These are phyloP conservation scores for Fusarium caatingaense DNA, from an alignment of 2,329 filamentous ascomycete genomes.

Conservation along the genomic window DNA sequence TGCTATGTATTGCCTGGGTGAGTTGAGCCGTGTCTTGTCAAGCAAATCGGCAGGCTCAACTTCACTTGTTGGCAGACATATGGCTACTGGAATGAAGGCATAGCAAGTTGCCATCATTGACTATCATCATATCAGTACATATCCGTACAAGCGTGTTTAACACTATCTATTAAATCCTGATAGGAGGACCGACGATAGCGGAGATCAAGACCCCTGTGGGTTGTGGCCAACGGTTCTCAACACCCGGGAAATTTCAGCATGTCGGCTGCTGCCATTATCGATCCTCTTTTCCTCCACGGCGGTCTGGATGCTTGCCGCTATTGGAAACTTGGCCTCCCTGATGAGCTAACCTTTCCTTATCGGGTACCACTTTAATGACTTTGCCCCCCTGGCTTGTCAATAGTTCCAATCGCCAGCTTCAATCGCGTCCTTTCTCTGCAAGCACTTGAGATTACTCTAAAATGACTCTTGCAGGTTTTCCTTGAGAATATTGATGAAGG, in stretches of 20 bases:
- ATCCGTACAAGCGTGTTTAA: background rate
- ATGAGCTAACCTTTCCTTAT: slow-evolving; percentile 27
- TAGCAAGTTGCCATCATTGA: background rate
- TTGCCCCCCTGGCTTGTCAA: slow-evolving; percentile 28
- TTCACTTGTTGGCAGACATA: background rate
- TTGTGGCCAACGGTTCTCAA: slow-evolving; percentile 13
- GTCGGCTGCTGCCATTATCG: slow-evolving; percentile 27
- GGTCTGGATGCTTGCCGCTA: slow-evolving; percentile 39
- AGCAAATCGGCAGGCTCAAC: background rate
- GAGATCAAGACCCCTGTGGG: slow-evolving; percentile 15
- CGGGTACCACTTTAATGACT: slow-evolving; percentile 33
- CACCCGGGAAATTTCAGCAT: slow-evolving; percentile 27
- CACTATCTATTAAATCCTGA: background rate
- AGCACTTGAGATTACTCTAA: slow-evolving; percentile 25
- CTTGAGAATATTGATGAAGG: slow-evolving; percentile 17
- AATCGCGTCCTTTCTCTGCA: slow-evolving; percentile 19
- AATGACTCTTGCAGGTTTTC: slow-evolving; percentile 26
- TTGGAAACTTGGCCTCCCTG: slow-evolving; percentile 26
- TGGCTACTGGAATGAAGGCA: background rate
- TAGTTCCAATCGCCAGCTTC: slow-evolving; percentile 36
- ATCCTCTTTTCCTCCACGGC: slow-evolving; percentile 13
- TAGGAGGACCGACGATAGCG: slow-evolving; percentile 2
- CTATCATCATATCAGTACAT: background rate
- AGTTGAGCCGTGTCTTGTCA: background rate
- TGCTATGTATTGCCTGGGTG: slow-evolving; percentile 9